Evolutionary conservation across 495 filamentous ascomycete genomes (phyloP), one percentile per base, ranked within the genome.

Genomic region (Penicillium argentinense): DNA sequence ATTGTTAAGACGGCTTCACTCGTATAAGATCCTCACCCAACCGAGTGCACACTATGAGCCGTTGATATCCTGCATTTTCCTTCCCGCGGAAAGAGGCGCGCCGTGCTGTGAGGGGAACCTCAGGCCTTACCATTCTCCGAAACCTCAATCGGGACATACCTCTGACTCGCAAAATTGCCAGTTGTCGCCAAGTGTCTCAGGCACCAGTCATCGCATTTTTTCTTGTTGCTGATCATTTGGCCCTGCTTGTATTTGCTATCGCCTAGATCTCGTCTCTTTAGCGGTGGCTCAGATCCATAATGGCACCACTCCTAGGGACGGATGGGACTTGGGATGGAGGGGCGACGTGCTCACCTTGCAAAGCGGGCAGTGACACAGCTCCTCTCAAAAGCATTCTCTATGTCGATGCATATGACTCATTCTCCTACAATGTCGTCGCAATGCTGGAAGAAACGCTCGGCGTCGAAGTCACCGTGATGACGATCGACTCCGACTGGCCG

Each of bases 361-460:
- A 28, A n/a, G 16, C 50, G 22, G 36, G 14, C 9, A 18, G 13
- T 29, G 43, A 39, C 19, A 26, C 13, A 40, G 23, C 32, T 1
- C 33, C 45, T 11, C 39, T 38, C 27, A 74, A 66, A 29, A 78
- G 70, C 34, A 82, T 97, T 41, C 81, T 98, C 33, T 91, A 93
- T 64, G 68, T 98, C 32, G 93, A 98, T 62, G 89, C 91, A 41
- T 95, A 95, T 59, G 93, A 97, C 68, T 96, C 91, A 42, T 97
- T 96, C 71, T 85, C 91, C 32, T 88, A 95, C 69, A 97, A 96
- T 72, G 91, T 97, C 48, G 79, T 91, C 33, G 77, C 84, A 12
- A 81, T 93, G 53, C 76, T 97, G 13, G 73, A 82, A 49, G 80
- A 85, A 7, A 72, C 73, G 12, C 69, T 90, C 8, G 64, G 70